These are phyloP conservation scores for Fusarium illudens DNA, from an alignment of 2,329 filamentous ascomycete species.

Conservation along the genomic window DNA sequence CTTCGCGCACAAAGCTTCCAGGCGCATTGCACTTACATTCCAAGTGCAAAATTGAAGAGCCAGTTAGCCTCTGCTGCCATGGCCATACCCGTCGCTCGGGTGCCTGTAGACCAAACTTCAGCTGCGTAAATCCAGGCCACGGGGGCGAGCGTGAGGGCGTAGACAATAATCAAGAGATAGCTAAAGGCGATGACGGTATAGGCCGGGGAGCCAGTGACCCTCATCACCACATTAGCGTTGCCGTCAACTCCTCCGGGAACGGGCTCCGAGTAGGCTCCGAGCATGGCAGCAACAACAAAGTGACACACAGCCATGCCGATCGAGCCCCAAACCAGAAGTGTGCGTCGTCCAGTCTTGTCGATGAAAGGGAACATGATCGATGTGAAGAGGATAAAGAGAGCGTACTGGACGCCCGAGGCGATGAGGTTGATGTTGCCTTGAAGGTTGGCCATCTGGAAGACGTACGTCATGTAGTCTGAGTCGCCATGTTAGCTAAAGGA, in stretches of 20 bases:
- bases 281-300: slow-evolving; percentile 58
- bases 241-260: slow-evolving; percentile 55
- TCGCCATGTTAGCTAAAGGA: neutral
- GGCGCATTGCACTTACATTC: neutral
- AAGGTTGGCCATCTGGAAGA: slow-evolving; percentile 43
- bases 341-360: slow-evolving; percentile 65
- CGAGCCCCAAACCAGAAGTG: slow-evolving; percentile 68
- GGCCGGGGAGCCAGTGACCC: slow-evolving; percentile 53
- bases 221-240: slow-evolving; percentile 44
- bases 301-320: slow-evolving; percentile 69
- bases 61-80: slow-evolving; percentile 45
- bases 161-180: slow-evolving; percentile 58
- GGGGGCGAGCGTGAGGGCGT: slow-evolving; percentile 50
- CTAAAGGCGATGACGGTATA: slow-evolving; percentile 70
- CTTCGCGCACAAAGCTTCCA: neutral
- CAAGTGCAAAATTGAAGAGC: neutral
- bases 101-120: slow-evolving; percentile 53
- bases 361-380: slow-evolving; percentile 59
- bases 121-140: slow-evolving; percentile 56
- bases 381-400: slow-evolving; percentile 59
- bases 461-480: slow-evolving; percentile 57
- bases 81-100: slow-evolving; percentile 53
- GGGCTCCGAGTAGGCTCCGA: slow-evolving; percentile 52
- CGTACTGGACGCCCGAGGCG: slow-evolving; percentile 61
- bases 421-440: slow-evolving; percentile 55